A percentile compares a stretch with the other conserved stretches of the same genome.
Conservation (phyloP, 2,329 filamentous ascomycete genomes). For the Colletotrichum paranaense region DNA sequence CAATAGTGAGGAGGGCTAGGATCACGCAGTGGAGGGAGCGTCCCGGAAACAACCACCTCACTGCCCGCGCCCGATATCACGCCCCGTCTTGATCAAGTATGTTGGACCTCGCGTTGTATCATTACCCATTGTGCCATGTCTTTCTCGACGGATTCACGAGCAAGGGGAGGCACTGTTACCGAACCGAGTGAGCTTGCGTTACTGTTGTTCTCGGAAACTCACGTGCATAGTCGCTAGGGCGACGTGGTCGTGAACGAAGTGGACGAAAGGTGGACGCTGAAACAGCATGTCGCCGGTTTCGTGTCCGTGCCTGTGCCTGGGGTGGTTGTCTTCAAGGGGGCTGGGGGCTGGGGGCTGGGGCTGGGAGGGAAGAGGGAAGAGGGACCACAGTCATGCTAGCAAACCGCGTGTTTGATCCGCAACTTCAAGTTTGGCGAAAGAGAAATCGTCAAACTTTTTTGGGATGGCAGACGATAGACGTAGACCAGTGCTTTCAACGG, state of each 20-base stretch:
- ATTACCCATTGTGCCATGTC: background rate
- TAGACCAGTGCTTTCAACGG: background rate
- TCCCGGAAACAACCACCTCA: background rate
- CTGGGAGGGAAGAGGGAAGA: background rate
- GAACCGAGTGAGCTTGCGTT: background rate
- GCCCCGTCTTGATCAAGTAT: background rate
- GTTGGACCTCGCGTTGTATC: background rate
- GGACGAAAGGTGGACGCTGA: constrained; percentile 23
- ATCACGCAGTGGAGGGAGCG: background rate
- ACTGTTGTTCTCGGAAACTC: background rate
- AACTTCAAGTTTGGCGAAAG: constrained; percentile 17
- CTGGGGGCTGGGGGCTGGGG: background rate
- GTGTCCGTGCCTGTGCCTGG: constrained; percentile 13
- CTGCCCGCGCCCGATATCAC: background rate
- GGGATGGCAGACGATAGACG: constrained; percentile 21
- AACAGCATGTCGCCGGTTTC: constrained; percentile 34
- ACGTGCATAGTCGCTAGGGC: constrained; percentile 10
- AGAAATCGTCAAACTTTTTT: constrained; percentile 1
- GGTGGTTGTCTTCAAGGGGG: background rate
- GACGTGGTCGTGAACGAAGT: constrained; percentile 25
- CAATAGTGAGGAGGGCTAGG: background rate
- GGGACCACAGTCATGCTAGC: constrained; percentile 9
- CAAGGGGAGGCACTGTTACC: background rate
- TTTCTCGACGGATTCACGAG: background rate
- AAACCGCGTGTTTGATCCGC: constrained; percentile 29